Base-by-base conservation (phyloP, 2,329 filamentous ascomycete genomes). In the Westerdykella sp. region DNA sequence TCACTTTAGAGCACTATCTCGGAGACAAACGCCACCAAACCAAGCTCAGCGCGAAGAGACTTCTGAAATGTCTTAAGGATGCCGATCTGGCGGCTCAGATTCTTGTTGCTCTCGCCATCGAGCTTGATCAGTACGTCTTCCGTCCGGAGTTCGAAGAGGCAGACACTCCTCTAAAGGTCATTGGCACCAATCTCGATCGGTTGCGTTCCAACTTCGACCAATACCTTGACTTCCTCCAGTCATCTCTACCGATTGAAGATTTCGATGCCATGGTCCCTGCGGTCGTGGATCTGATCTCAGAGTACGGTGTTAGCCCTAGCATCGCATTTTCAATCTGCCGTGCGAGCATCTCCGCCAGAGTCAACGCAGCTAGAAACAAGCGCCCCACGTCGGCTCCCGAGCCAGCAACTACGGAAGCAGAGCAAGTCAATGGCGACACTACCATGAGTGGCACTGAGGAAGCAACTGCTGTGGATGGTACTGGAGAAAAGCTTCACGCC, bases 141-240 rank as follows among this genome's bases (percentile, higher is more conserved):
- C 81, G 81, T 34, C 71, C 84, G 1, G 78, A 84, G 6, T 81
- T 88, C 30, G 77, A 83, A 4, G 81, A 88, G 23, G 83, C 86
- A 0, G 23, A 14, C 22, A 40, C 38, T 12, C 89, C 94, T 48
- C 82, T 96, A 62, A 98, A 98, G 65, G 83, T 90, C 35, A 71
- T 97, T 11, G 86, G 87, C 2, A 88, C 88, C 40, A 83, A 95
- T 51, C 79, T 95, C 41, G 93, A 98, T 62, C 90, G 95, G 62
- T 84, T 94, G 15, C 87, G 95, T 53, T 80, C 86, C 46, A 84
- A 90, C 7, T 76, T 97, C 18, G 78, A 81, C 18, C 90, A 96
- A 58, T 98, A 94, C 60, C 75, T 97, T 14, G 93, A 97, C 57
- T 77, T 96, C 6, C 76, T 98, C 25, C 85, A 85, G 60, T 86